Conservation (phyloP, 2,329 filamentous ascomycete species). For the Penicillium sp. region DNA sequence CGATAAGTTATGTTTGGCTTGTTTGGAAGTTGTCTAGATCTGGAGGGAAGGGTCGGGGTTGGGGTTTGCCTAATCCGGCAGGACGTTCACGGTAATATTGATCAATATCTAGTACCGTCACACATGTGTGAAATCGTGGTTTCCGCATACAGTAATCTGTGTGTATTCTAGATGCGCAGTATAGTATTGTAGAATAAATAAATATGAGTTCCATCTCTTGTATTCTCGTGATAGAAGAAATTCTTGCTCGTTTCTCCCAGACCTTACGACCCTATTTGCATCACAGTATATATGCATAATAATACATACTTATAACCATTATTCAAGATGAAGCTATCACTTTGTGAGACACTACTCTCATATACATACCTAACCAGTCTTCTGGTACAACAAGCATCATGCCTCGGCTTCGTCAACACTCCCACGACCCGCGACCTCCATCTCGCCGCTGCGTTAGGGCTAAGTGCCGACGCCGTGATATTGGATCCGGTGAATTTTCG, state of each 20-base stretch:
- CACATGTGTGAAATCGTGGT: background rate
- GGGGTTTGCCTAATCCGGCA: slow-evolving; percentile 6
- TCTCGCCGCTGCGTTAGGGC: slow-evolving; percentile 19
- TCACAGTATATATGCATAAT: background rate
- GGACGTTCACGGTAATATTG: slow-evolving; percentile 9
- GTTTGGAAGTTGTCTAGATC: slow-evolving; percentile 5
- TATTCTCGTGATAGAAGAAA: background rate
- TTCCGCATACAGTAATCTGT: slow-evolving; percentile 8
- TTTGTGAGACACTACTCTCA: background rate
- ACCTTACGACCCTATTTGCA: background rate
- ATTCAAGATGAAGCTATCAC: slow-evolving; percentile 6
- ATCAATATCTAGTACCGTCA: background rate
- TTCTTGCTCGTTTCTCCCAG: background rate
- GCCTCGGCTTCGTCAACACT: slow-evolving; percentile 16
- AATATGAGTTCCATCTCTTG: background rate
- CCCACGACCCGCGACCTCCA: slow-evolving; percentile 17
- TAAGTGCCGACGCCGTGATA: slow-evolving; percentile 18
- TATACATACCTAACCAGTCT: background rate
- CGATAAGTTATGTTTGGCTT: slow-evolving; percentile 6
- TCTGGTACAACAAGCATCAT: slow-evolving; percentile 15
- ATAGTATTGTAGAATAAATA: background rate
- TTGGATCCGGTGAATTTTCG: slow-evolving; percentile 16
- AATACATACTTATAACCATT: background rate
- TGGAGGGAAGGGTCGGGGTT: background rate
- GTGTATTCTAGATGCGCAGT: background rate